Conservation (phyloP, 495 filamentous ascomycete species). For the Aspergillus nidulans region DNA sequence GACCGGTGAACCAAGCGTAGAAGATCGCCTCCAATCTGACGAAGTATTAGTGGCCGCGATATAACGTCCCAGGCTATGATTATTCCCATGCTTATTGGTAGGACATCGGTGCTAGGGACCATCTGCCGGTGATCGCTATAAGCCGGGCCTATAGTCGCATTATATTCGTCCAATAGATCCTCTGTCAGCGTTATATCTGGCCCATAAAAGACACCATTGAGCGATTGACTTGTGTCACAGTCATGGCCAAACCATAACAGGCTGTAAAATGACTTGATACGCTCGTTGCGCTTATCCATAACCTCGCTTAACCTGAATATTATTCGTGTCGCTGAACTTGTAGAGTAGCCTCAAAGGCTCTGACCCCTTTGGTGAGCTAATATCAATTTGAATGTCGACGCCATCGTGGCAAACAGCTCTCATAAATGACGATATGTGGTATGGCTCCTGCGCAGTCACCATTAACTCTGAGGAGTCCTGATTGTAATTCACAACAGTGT, state of each 20-base stretch:
- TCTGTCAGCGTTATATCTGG: slow-evolving; percentile 13
- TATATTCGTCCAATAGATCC: slow-evolving; percentile 4
- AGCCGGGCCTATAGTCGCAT: slow-evolving; percentile 6
- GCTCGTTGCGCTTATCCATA: slow-evolving; percentile 78
- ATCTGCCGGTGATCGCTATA: slow-evolving; percentile 12
- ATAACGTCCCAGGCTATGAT: slow-evolving; percentile 31
- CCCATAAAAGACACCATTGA: slow-evolving; percentile 48
- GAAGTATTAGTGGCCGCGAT: slow-evolving; percentile 22
- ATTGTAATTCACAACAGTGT: not conserved
- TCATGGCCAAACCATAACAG: slow-evolving; percentile 84
- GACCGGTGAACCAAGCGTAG: slow-evolving; percentile 32
- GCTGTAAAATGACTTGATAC: slow-evolving; percentile 91
- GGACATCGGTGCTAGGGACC: not conserved
- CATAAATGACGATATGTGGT: not conserved
- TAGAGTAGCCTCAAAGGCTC: slow-evolving; percentile 60
- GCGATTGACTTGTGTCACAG: not conserved
- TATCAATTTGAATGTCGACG: slow-evolving; percentile 6
- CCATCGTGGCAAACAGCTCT: slow-evolving; percentile 11
- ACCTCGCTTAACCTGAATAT: slow-evolving; percentile 78
- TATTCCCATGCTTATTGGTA: slow-evolving; percentile 24
- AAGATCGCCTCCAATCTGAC: slow-evolving; percentile 24
- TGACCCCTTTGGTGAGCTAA: not conserved
- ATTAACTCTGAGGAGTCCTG: slow-evolving; percentile 6
- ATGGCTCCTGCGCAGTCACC: not conserved
- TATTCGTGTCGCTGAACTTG: slow-evolving; percentile 69